Evolutionary conservation across 352 stramenopile genomes (phyloP).

Genomic region (Phytophthora europaea): DNA sequence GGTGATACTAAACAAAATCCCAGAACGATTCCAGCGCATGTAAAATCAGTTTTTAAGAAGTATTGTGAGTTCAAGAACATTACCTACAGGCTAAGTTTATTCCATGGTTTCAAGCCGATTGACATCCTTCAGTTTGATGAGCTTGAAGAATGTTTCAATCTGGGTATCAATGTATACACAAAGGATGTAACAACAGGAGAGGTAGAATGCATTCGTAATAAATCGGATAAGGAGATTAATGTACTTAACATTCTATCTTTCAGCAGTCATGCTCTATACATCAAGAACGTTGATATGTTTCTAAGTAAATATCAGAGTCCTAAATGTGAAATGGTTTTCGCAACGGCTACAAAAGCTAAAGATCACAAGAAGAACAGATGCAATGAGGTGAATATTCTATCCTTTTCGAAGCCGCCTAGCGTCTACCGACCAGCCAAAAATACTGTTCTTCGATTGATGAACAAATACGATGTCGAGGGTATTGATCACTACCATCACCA

Average conservation of each 20-base stretch:
- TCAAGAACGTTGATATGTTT: conserved; percentile 13
- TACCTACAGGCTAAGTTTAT: not conserved
- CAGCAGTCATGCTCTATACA: not conserved
- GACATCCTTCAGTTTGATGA: conserved; percentile 16
- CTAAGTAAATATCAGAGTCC: not conserved
- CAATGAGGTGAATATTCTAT: no score
- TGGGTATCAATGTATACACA: conserved; percentile 20
- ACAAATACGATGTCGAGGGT: no score
- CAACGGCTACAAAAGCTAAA: not conserved
- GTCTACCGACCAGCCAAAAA: no score
- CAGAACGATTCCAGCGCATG: not conserved
- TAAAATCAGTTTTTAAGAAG: not conserved
- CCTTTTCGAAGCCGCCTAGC: no score
- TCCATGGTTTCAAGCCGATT: conserved; percentile 5
- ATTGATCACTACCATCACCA: no score
- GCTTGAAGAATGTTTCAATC: not conserved
- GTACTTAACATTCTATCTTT: conserved; percentile 3
- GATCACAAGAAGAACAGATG: conserved; percentile 3
- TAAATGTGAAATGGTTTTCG: conserved; percentile 12
- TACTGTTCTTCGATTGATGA: no score
- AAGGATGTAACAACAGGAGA: conserved; percentile 4
- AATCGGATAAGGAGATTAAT: not conserved
- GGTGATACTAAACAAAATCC: not conserved
- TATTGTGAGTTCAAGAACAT: conserved; percentile 6
- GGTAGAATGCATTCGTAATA: conserved; percentile 7